Evolutionary conservation across 805 yeast genomes (phyloP).

Genomic region (Ogataea allantospora): DNA sequence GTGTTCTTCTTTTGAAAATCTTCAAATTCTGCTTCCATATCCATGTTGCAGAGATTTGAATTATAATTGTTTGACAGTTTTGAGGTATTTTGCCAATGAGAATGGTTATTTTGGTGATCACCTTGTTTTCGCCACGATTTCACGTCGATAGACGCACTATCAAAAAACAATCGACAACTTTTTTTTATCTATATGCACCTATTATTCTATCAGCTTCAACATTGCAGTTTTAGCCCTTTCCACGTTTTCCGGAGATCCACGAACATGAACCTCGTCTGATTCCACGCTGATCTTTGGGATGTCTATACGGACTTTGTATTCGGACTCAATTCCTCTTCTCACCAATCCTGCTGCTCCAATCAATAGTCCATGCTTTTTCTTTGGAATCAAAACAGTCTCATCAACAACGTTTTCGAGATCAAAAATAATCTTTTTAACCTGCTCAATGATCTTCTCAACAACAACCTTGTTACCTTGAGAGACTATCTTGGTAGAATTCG

Average conservation of each 20-base stretch:
- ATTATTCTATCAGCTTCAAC: constrained; percentile 55
- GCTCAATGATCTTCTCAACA: constrained; percentile 65
- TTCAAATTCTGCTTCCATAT: constrained; percentile 52
- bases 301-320: constrained; percentile 58
- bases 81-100: constrained; percentile 2
- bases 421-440: constrained; percentile 59
- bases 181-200: constrained; percentile 23
- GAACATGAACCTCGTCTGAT: constrained; percentile 51
- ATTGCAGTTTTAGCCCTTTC: constrained; percentile 64
- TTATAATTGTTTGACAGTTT: constrained; percentile 5
- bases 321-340: constrained; percentile 70
- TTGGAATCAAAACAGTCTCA: constrained; percentile 57
- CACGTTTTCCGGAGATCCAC: constrained; percentile 66
- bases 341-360: constrained; percentile 81
- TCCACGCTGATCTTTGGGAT: constrained; percentile 63
- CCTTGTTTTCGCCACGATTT: constrained; percentile 1
- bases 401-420: constrained; percentile 59
- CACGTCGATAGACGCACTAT: constrained; percentile 6
- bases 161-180: constrained; percentile 1
- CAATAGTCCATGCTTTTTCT: constrained; percentile 69
- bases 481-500: constrained; percentile 56
- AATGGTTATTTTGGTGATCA: constrained; percentile 2
- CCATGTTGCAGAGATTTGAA: constrained; percentile 34
- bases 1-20: constrained; percentile 45
- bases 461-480: constrained; percentile 73